Conservation (phyloP, 257 asterid species). For the Lavandula angustifolia region DNA sequence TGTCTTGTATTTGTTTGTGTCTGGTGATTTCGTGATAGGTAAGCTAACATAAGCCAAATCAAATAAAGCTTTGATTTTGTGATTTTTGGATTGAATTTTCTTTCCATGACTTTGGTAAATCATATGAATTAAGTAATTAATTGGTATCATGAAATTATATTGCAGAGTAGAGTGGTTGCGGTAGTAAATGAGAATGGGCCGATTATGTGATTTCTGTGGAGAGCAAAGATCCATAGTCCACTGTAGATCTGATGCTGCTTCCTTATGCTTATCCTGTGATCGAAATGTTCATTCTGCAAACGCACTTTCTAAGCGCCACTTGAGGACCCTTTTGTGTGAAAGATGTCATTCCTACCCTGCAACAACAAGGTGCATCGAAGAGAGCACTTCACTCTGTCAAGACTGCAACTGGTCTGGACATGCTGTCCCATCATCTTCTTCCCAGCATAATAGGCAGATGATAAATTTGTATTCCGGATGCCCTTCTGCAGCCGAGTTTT, state of each 20-base stretch:
- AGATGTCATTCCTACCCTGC: constrained; percentile 57
- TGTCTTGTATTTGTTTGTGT: background rate
- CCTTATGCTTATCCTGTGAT: constrained; percentile 68
- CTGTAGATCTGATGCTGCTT: constrained; percentile 62
- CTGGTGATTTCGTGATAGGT: constrained; percentile 1
- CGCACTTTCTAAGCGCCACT: constrained; percentile 62
- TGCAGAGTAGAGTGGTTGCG: constrained; percentile 33
- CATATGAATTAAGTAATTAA: background rate
- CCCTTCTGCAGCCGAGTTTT: constrained; percentile 67
- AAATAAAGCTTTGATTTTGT: constrained; percentile 9
- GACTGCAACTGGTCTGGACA: constrained; percentile 55
- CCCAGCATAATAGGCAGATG: constrained; percentile 42
- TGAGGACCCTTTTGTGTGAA: constrained; percentile 62
- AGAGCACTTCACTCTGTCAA: constrained; percentile 64
- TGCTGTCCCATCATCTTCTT: constrained; percentile 28
- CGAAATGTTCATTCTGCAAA: constrained; percentile 72
- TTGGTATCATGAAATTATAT: constrained; percentile 1
- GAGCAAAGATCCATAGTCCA: constrained; percentile 60
- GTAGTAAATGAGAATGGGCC: constrained; percentile 40
- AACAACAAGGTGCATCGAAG: constrained; percentile 46
- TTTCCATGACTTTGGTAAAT: background rate
- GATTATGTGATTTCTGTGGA: constrained; percentile 60
- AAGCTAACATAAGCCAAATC: background rate
- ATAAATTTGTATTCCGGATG: constrained; percentile 63
- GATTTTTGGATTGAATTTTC: constrained; percentile 17